A percentile compares a stretch with the other conserved stretches of the same genome.
These are phyloP conservation scores for Eurotiales sp. DNA, from an alignment of 2,329 filamentous ascomycete species.

Conservation along the genomic window DNA sequence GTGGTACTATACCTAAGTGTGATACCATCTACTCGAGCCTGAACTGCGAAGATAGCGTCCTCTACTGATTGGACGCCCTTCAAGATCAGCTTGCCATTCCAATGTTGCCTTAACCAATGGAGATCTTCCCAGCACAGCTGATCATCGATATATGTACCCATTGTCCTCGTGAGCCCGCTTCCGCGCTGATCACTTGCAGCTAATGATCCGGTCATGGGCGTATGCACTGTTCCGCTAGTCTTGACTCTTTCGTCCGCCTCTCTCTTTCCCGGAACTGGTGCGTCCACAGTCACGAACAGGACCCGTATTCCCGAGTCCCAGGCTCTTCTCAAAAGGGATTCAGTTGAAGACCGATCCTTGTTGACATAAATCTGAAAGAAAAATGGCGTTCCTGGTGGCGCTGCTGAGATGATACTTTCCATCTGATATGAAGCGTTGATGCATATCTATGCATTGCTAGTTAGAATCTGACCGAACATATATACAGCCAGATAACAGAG, in stretches of 20 bases:
- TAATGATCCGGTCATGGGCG: neutral
- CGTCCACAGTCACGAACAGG: constrained; percentile 32
- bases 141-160: constrained; percentile 1
- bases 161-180: neutral
- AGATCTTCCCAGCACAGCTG: constrained; percentile 6
- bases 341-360: constrained; percentile 24
- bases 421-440: no score
- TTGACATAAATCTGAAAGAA: constrained; percentile 39
- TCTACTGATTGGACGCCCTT: constrained; percentile 52
- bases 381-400: constrained; percentile 20
- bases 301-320: constrained; percentile 23
- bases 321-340: constrained; percentile 22
- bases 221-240: constrained; percentile 6
- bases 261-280: constrained; percentile 28
- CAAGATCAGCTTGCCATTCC: constrained; percentile 44
- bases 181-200: neutral
- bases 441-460: no score
- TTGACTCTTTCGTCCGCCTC: constrained; percentile 31
- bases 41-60: constrained; percentile 43
- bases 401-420: constrained; percentile 33
- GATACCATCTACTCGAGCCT: constrained; percentile 45
- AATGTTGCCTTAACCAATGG: constrained; percentile 2
- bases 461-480: no score
- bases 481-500: no score
- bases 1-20: no score